These are phyloP conservation scores for Marasmius oreades DNA, from an alignment of 1,284 basidiomycete genomes.

Conservation along the genomic window DNA sequence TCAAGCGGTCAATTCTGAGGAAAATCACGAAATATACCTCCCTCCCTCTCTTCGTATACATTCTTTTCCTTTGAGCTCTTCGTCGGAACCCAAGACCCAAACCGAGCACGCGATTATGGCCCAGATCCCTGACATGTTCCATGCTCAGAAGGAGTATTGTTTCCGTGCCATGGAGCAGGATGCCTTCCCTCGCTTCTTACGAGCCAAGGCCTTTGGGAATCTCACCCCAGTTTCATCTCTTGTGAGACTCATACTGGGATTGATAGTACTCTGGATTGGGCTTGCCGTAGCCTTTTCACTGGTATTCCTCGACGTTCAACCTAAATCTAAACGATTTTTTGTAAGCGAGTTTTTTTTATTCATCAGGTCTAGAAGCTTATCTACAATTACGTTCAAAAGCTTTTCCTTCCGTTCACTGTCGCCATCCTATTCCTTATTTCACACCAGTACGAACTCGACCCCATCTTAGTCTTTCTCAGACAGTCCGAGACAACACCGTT, in stretches of 20 bases:
- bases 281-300: conserved; percentile 88
- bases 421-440: conserved; percentile 88
- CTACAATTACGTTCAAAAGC: conserved; percentile 41
- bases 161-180: conserved; percentile 97
- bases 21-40: conserved; percentile 93
- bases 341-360: conserved; percentile 50
- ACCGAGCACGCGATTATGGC: conserved; percentile 77
- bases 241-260: conserved; percentile 78
- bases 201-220: conserved; percentile 96
- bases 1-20: conserved; percentile 58
- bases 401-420: conserved; percentile 92
- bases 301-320: conserved; percentile 89
- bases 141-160: conserved; percentile 95
- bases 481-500: conserved; percentile 92
- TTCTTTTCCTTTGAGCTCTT: conserved; percentile 68
- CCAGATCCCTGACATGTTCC: conserved; percentile 95
- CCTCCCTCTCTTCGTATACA: conserved; percentile 83
- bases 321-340: conserved; percentile 89
- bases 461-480: conserved; percentile 80
- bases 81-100: conserved; percentile 67
- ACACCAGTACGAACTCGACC: conserved; percentile 96
- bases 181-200: conserved; percentile 93
- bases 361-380: conserved; percentile 4
- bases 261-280: conserved; percentile 90
- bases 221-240: conserved; percentile 88